Evolutionary conservation across 179 eudicot species (phyloP).

Genomic region (Drosera spatulata): DNA sequence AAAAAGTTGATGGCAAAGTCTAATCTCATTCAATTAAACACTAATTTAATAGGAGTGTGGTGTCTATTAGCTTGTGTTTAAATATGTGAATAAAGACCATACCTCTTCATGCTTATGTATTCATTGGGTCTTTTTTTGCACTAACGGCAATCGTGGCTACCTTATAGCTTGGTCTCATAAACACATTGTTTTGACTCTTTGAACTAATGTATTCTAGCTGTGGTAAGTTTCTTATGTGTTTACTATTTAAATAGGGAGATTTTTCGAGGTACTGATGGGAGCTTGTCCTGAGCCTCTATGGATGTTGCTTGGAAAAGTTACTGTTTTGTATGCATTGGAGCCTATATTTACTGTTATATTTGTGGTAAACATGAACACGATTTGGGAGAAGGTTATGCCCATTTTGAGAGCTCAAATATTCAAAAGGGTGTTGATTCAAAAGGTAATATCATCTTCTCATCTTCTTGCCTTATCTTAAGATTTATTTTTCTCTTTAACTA

Average conservation of each 20-base stretch:
- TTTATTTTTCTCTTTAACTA: neutral
- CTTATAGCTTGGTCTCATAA: too few relatives aligned
- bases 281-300: constrained; percentile 61
- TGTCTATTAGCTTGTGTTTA: too few relatives aligned
- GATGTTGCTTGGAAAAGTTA: constrained; percentile 65
- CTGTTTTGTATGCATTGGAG: constrained; percentile 72
- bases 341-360: constrained; percentile 77
- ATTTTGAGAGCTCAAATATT: constrained; percentile 90
- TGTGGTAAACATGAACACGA: constrained; percentile 67
- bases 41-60: too few relatives aligned
- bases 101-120: too few relatives aligned
- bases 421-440: constrained; percentile 73
- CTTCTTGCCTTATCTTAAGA: neutral
- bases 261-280: constrained; percentile 84
- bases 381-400: constrained; percentile 99
- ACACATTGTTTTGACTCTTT: too few relatives aligned
- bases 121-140: too few relatives aligned
- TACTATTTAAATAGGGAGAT: constrained; percentile 47
- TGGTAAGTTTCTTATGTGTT: too few relatives aligned
- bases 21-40: too few relatives aligned
- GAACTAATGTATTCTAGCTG: too few relatives aligned
- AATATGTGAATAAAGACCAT: too few relatives aligned
- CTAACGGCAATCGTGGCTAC: too few relatives aligned
- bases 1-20: too few relatives aligned
- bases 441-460: constrained; percentile 33